Evolutionary conservation across 257 asterid genomes (phyloP).

Genomic region (Jacaranda mimosifolia): DNA sequence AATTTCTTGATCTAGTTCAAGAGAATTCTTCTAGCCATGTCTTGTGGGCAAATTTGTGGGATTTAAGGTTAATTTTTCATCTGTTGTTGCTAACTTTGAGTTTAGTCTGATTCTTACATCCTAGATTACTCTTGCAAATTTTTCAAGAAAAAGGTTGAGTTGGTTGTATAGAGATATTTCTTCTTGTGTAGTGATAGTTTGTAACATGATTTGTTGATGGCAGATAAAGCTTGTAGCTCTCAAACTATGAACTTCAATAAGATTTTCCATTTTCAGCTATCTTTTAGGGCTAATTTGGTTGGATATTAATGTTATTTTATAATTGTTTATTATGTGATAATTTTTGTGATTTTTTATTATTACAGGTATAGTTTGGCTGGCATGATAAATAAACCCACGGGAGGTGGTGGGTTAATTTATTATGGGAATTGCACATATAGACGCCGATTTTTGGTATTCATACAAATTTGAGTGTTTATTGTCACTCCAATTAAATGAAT

Average conservation of each 20-base stretch:
- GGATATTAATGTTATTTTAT: no score
- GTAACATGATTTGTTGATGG: neutral
- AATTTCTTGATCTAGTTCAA: no score
- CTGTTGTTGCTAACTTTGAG: neutral
- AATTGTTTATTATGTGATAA: no score
- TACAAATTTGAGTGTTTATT: no score
- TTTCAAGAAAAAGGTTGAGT: neutral
- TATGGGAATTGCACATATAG: no score
- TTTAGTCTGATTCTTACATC: neutral
- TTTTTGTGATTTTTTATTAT: no score
- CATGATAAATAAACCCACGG: no score
- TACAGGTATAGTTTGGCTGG: no score
- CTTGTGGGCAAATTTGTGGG: neutral
- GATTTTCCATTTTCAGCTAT: neutral
- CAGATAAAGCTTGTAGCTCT: neutral
- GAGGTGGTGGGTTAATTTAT: no score
- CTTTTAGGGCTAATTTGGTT: no score
- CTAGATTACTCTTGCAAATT: neutral
- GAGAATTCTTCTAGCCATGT: neutral
- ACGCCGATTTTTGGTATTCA: no score
- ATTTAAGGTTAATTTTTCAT: neutral
- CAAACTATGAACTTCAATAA: neutral
- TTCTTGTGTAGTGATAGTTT: neutral
- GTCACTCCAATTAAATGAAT: no score
- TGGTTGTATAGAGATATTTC: neutral